Percentiles rank a stretch among this genome's conserved stretches.
phyloP scores from a whole-genome alignment of 1,284 basidiomycete genomes.

The Calocybe gambosa region DNA sequence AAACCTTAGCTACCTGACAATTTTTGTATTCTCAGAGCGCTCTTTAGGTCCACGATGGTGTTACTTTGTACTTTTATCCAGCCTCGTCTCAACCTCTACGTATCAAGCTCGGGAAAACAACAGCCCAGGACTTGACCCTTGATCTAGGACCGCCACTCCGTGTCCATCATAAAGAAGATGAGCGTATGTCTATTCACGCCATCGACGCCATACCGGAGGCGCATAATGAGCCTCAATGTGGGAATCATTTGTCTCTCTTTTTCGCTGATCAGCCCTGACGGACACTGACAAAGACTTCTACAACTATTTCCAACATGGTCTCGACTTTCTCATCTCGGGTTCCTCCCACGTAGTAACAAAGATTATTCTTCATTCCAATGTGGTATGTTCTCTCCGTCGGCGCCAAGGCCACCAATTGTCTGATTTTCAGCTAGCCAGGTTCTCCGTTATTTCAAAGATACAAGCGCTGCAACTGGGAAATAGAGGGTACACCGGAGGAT shows the following conservation, averaged over 20 bases:
- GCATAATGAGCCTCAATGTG: slow-evolving; percentile 42
- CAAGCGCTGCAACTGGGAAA: slow-evolving; percentile 84
- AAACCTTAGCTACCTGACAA: not conserved
- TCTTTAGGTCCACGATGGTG: slow-evolving; percentile 64
- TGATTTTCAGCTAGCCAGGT: slow-evolving; percentile 55
- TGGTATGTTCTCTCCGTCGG: slow-evolving; percentile 44
- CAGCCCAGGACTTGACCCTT: slow-evolving; percentile 72
- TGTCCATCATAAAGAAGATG: slow-evolving; percentile 81
- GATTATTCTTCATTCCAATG: slow-evolving; percentile 80
- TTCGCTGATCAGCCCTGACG: not conserved
- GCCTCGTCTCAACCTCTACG: slow-evolving; percentile 45
- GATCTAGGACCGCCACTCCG: slow-evolving; percentile 78
- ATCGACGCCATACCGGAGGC: slow-evolving; percentile 34
- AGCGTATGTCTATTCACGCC: slow-evolving; percentile 77
- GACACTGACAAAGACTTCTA: slow-evolving; percentile 66
- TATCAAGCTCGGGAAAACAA: slow-evolving; percentile 72
- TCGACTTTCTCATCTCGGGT: slow-evolving; percentile 79
- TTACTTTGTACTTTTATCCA: slow-evolving; percentile 63
- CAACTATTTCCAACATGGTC: slow-evolving; percentile 85
- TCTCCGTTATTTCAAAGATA: slow-evolving; percentile 84
- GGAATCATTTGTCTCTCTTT: slow-evolving; percentile 12
- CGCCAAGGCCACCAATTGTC: not conserved
- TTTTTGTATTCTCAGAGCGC: not conserved
- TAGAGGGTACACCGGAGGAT: slow-evolving; percentile 68
- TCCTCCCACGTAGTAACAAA: slow-evolving; percentile 71